Conservation (phyloP, 73 alveolate genomes). For the Paramecium sonneborni region DNA sequence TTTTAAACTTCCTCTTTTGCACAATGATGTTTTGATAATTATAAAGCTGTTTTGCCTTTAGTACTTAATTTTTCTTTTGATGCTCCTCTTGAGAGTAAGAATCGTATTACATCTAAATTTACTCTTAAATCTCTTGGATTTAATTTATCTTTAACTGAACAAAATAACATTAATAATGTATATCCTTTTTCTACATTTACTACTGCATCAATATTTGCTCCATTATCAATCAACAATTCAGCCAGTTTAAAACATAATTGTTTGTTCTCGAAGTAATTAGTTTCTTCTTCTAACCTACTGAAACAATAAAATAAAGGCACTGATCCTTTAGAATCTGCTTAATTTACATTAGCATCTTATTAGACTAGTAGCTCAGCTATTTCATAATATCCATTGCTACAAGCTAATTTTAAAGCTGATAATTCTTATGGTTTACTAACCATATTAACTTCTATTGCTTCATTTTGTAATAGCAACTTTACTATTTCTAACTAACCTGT, state of each 20-base stretch:
- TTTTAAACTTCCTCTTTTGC: conserved; percentile 42
- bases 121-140: conserved; percentile 68
- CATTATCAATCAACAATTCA: conserved; percentile 59
- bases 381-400: conserved; percentile 66
- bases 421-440: conserved; percentile 55
- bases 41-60: conserved; percentile 44
- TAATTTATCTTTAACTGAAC: conserved; percentile 65
- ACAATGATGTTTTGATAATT: conserved; percentile 47
- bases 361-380: conserved; percentile 61
- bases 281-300: conserved; percentile 60
- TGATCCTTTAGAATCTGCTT: conserved; percentile 51
- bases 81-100: conserved; percentile 62
- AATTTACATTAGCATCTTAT: conserved; percentile 52
- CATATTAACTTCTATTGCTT: conserved; percentile 50
- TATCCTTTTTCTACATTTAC: conserved; percentile 65
- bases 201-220: conserved; percentile 67
- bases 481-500: conserved; percentile 59
- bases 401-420: conserved; percentile 55
- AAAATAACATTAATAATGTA: conserved; percentile 56
- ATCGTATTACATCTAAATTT: conserved; percentile 51
- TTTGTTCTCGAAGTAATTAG: conserved; percentile 63
- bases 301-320: conserved; percentile 64
- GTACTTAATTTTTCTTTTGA: neutral
- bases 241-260: conserved; percentile 62
- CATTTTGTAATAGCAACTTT: conserved; percentile 32